These are phyloP conservation scores for Kodamaea anthophila DNA, from an alignment of 1,139 yeast species.

Conservation along the genomic window DNA sequence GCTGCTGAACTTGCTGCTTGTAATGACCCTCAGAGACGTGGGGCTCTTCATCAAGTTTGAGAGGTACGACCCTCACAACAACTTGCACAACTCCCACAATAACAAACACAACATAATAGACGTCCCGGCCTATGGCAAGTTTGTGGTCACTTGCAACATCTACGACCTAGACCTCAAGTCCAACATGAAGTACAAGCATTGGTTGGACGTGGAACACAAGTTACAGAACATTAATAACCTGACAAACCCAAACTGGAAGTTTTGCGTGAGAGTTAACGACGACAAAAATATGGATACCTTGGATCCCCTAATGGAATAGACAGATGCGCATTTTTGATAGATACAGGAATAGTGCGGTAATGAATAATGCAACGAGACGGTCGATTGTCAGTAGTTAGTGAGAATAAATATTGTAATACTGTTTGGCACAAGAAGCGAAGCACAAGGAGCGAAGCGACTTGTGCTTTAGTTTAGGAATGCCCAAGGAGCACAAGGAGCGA, in stretches of 20 bases:
- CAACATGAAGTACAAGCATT: constrained; percentile 34
- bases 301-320: constrained; percentile 5
- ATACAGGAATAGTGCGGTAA: no score
- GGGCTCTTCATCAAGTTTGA: constrained; percentile 44
- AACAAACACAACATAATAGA: constrained; percentile 27
- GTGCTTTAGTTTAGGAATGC: no score
- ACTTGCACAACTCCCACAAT: constrained; percentile 30
- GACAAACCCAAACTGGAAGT: constrained; percentile 31
- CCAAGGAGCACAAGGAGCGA: no score
- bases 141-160: constrained; percentile 32
- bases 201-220: constrained; percentile 35
- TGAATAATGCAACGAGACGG: no score
- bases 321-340: no score
- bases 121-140: constrained; percentile 23
- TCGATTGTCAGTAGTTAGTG: no score
- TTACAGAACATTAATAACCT: constrained; percentile 32
- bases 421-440: no score
- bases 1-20: constrained; percentile 35
- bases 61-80: constrained; percentile 24
- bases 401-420: no score
- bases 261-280: constrained; percentile 18
- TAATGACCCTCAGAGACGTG: constrained; percentile 54
- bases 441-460: no score
- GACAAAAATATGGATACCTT: constrained; percentile 2
- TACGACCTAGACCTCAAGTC: constrained; percentile 43